phyloP scores from a whole-genome alignment of 805 yeast genomes.

The Wickerhamiella azyma region DNA sequence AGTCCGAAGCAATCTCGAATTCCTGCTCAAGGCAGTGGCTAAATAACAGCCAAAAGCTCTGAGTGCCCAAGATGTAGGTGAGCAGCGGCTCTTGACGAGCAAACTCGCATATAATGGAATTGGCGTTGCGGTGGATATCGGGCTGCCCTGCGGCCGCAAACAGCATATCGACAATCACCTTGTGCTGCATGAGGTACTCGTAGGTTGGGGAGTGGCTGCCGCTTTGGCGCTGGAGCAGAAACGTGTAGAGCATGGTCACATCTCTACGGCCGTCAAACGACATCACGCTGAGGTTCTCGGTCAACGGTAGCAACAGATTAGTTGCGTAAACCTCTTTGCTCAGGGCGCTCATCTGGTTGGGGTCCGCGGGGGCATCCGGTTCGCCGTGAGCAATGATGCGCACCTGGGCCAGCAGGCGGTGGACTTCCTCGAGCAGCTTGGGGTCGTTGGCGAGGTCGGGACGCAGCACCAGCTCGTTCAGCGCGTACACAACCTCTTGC shows the following conservation, averaged over 20 bases:
- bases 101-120: conserved; percentile 73
- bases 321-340: conserved; percentile 68
- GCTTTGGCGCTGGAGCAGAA: conserved; percentile 63
- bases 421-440: conserved; percentile 25
- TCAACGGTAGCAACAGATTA: conserved; percentile 51
- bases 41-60: conserved; percentile 70
- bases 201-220: conserved; percentile 70
- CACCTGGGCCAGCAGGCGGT: conserved; percentile 12
- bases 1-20: conserved; percentile 84
- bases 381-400: conserved; percentile 11
- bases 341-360: conserved; percentile 60
- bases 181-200: conserved; percentile 58
- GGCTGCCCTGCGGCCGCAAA: conserved; percentile 60
- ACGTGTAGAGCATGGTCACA: conserved; percentile 56
- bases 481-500: conserved; percentile 60
- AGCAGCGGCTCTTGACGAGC: conserved; percentile 63
- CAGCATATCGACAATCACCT: conserved; percentile 48
- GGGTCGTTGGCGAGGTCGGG: conserved; percentile 32
- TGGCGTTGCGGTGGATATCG: conserved; percentile 60
- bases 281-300: conserved; percentile 45
- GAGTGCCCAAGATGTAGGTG: conserved; percentile 42
- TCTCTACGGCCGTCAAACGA: conserved; percentile 88
- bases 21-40: conserved; percentile 59
- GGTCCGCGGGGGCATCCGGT: conserved; percentile 30
- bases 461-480: conserved; percentile 59